phyloP scores from a whole-genome alignment of 2,329 filamentous ascomycete species.

The Geosmithia putterillii region DNA sequence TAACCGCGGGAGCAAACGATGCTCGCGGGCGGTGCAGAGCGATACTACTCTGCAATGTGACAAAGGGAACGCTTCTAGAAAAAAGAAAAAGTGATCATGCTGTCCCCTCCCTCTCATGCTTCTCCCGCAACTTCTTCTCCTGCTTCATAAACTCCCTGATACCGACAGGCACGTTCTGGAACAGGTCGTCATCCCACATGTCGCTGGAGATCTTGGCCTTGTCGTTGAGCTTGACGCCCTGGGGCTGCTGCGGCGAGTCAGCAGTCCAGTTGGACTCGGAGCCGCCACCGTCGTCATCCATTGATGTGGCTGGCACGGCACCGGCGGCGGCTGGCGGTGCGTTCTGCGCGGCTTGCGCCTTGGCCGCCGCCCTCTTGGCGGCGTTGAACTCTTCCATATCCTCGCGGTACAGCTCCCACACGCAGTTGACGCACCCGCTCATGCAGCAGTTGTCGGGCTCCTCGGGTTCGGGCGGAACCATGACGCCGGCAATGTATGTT shows the following conservation, averaged over 20 bases:
- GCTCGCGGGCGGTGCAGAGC: too few relatives aligned
- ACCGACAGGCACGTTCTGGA: slow-evolving; percentile 74
- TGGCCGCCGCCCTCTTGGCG: slow-evolving; percentile 50
- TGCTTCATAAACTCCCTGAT: slow-evolving; percentile 96
- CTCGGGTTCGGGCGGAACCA: slow-evolving; percentile 69
- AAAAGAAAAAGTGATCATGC: background rate
- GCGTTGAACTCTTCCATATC: slow-evolving; percentile 83
- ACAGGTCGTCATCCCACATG: slow-evolving; percentile 54
- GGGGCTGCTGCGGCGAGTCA: slow-evolving; percentile 53
- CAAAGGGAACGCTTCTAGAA: too few relatives aligned
- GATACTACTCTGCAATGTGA: too few relatives aligned
- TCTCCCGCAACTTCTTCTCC: slow-evolving; percentile 79
- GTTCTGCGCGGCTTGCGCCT: slow-evolving; percentile 26
- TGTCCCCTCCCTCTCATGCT: slow-evolving; percentile 48
- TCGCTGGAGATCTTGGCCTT: slow-evolving; percentile 32
- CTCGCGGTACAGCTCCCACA: slow-evolving; percentile 86
- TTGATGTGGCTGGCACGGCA: slow-evolving; percentile 49
- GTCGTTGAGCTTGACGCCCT: slow-evolving; percentile 29
- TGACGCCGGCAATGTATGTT: slow-evolving; percentile 61
- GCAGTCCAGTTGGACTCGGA: slow-evolving; percentile 55
- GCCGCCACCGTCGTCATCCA: slow-evolving; percentile 73
- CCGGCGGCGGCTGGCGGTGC: slow-evolving; percentile 70
- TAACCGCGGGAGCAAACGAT: too few relatives aligned
- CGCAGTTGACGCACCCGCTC: slow-evolving; percentile 95
- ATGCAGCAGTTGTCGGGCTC: slow-evolving; percentile 99